phyloP scores from a whole-genome alignment of 768 basidiomycete species.

The Panaeolus papilionaceus region DNA sequence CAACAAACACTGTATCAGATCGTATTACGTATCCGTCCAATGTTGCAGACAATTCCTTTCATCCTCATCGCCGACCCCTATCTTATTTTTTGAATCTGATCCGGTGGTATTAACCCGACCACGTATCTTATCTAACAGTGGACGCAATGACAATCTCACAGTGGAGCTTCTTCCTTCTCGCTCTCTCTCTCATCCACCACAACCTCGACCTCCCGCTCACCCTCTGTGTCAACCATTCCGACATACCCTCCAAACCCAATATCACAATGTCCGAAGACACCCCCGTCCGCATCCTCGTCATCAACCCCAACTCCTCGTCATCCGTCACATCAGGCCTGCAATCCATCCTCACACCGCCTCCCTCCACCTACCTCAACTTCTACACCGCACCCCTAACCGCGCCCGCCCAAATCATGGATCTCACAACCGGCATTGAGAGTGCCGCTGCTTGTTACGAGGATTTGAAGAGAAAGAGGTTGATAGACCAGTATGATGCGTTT shows the following conservation, averaged over 20 bases:
- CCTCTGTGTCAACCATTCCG: too few species aligned
- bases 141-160: too few species aligned
- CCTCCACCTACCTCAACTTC: slow-evolving; percentile 31
- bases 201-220: neutral
- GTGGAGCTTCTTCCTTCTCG: neutral
- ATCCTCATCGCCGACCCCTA: neutral
- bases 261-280: slow-evolving; percentile 19
- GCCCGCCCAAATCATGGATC: slow-evolving; percentile 40
- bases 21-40: too few species aligned
- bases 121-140: too few species aligned
- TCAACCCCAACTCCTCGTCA: slow-evolving; percentile 44
- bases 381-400: slow-evolving; percentile 40
- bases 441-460: slow-evolving; percentile 37
- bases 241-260: too few species aligned
- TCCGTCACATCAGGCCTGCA: slow-evolving; percentile 40
- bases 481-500: slow-evolving; percentile 41
- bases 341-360: slow-evolving; percentile 35
- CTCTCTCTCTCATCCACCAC: neutral
- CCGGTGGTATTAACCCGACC: too few species aligned
- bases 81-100: neutral
- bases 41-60: too few species aligned
- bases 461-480: slow-evolving; percentile 30
- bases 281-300: slow-evolving; percentile 34
- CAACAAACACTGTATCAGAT: too few species aligned
- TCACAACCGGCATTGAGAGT: slow-evolving; percentile 37